Conservation (phyloP, 192 early-diverging fungal genomes). For the Podila epicladia region DNA sequence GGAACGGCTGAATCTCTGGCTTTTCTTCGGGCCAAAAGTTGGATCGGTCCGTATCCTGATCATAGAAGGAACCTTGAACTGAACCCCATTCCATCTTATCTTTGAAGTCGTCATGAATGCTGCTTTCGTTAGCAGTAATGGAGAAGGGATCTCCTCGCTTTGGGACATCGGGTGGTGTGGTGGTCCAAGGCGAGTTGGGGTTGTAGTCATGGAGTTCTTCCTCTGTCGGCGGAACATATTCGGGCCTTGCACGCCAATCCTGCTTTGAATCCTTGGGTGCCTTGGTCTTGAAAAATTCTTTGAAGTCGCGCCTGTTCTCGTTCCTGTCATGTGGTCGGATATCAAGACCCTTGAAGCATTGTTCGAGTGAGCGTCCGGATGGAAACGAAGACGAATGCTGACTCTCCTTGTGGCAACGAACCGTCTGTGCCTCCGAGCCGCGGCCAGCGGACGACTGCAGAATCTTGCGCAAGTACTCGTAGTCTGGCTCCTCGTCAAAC, state of each 20-base stretch:
- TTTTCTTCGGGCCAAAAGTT: constrained; percentile 1
- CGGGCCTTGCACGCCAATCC: constrained; percentile 26
- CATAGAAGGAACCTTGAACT: not conserved
- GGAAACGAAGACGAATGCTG: not conserved
- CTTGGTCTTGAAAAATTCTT: constrained; percentile 15
- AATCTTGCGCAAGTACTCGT: constrained; percentile 69
- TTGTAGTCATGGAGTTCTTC: constrained; percentile 21
- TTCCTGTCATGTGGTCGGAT: constrained; percentile 11
- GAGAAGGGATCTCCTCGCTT: not conserved
- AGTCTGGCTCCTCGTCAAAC: constrained; percentile 85
- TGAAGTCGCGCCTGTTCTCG: not conserved
- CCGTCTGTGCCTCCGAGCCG: constrained; percentile 39
- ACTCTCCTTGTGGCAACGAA: constrained; percentile 26
- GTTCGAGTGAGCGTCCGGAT: constrained; percentile 8
- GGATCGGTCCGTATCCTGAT: constrained; percentile 6
- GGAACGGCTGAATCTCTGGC: constrained; percentile 3
- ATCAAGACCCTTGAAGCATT: constrained; percentile 15
- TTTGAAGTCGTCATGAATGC: constrained; percentile 18
- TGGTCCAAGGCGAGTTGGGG: constrained; percentile 36
- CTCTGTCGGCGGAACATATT: constrained; percentile 20
- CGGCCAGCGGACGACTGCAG: constrained; percentile 35
- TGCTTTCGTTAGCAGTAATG: not conserved
- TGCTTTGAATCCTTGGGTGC: constrained; percentile 16
- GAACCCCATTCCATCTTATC: constrained; percentile 41
- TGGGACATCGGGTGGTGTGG: constrained; percentile 31